phyloP scores from a whole-genome alignment of 169 alveolate genomes.

The Perkinsus marinus region DNA sequence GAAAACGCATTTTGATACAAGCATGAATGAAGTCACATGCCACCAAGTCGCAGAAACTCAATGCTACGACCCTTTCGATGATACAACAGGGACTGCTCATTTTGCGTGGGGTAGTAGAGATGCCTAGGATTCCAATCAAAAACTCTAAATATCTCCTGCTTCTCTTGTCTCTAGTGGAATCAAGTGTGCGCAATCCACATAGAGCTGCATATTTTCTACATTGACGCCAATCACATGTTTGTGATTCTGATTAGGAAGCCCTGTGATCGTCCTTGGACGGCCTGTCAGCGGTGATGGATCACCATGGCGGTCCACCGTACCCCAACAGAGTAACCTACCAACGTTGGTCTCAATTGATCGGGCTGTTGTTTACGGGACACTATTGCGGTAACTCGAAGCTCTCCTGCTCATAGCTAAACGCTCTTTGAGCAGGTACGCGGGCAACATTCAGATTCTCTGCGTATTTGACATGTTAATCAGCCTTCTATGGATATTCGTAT shows the following conservation, averaged over 20 bases:
- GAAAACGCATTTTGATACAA: background rate
- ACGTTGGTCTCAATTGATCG: background rate
- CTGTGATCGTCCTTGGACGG: background rate
- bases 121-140: too few relatives aligned
- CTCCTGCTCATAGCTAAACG: background rate
- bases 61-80: background rate
- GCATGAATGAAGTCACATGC: too few relatives aligned
- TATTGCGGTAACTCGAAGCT: background rate
- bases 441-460: background rate
- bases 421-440: background rate
- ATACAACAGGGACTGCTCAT: too few relatives aligned
- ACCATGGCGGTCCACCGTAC: background rate
- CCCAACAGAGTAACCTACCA: background rate
- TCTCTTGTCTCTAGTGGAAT: too few relatives aligned
- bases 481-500: background rate
- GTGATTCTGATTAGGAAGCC: background rate
- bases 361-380: background rate
- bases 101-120: too few relatives aligned
- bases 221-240: too few relatives aligned
- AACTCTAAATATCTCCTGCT: too few relatives aligned
- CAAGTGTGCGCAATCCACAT: too few relatives aligned
- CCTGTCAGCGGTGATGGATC: background rate
- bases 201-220: too few relatives aligned
- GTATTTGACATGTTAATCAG: background rate
- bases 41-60: background rate